phyloP scores from a whole-genome alignment of 108 stramenopile species.

The Schizochytrium sp. region DNA sequence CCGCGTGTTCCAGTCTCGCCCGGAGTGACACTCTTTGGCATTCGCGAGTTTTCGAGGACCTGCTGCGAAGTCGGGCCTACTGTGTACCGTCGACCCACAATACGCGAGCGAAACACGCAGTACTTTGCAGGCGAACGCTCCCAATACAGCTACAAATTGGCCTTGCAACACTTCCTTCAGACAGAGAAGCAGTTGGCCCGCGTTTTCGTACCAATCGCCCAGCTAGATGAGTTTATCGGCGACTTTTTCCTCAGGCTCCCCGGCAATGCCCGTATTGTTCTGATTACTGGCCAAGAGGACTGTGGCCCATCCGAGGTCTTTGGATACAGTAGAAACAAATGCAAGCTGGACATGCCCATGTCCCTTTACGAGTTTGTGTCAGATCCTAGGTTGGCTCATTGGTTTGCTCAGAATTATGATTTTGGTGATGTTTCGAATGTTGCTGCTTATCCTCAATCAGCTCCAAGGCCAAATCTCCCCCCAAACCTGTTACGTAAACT shows the following conservation, averaged over 20 bases:
- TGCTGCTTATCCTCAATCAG: not conserved
- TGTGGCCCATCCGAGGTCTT: conserved; percentile 13
- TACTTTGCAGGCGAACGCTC: conserved; percentile 13
- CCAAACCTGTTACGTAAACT: not conserved
- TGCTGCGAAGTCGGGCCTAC: conserved; percentile 27
- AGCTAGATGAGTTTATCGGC: not conserved
- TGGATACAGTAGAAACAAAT: not conserved
- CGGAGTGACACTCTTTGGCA: not conserved
- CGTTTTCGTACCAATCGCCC: conserved; percentile 2
- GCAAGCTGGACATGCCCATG: not conserved
- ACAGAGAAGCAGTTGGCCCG: not conserved
- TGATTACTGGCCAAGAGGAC: conserved; percentile 1
- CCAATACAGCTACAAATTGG: not conserved
- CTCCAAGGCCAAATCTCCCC: not conserved
- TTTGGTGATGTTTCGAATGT: not conserved
- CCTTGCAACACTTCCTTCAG: not conserved
- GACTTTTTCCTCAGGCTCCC: conserved; percentile 23
- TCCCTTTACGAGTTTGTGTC: not conserved
- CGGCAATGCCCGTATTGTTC: not conserved
- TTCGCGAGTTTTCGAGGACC: not conserved
- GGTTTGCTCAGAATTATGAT: conserved; percentile 9
- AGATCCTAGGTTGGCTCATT: not conserved
- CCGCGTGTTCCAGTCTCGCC: not conserved
- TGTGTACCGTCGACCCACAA: not conserved
- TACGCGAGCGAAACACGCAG: not conserved